phyloP scores from a whole-genome alignment of 495 filamentous ascomycete species.

The Alectoria sarmentosa region DNA sequence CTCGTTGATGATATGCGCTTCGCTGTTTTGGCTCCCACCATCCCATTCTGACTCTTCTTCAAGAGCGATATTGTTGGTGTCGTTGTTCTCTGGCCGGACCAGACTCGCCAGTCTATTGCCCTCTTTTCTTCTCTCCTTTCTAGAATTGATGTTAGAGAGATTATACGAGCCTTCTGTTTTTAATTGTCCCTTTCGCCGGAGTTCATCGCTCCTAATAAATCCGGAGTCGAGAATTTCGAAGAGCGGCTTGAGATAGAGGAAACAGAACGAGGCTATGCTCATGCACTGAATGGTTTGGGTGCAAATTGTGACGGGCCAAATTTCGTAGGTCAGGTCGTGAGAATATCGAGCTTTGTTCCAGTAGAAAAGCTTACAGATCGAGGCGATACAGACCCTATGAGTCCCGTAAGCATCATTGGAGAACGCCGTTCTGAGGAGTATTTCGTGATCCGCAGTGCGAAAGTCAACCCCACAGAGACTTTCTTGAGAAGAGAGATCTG shows the following conservation, averaged over 20 bases:
- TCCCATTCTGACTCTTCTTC: slow-evolving; percentile 8
- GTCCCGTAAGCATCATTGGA: neutral
- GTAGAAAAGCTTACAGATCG: slow-evolving; percentile 3
- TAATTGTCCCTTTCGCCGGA: slow-evolving; percentile 4
- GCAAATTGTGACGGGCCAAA: slow-evolving; percentile 12
- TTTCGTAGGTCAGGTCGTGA: neutral
- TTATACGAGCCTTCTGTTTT: neutral
- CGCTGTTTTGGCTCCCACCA: slow-evolving; percentile 14
- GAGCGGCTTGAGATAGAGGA: slow-evolving; percentile 6
- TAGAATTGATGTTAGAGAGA: neutral
- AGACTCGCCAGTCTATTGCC: neutral
- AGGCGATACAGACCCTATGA: slow-evolving; percentile 3
- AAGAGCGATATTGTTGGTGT: neutral
- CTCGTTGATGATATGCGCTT: slow-evolving; percentile 14
- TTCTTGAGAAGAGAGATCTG: slow-evolving; percentile 33
- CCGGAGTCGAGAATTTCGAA: slow-evolving; percentile 8
- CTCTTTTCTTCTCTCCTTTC: neutral
- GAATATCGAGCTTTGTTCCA: slow-evolving; percentile 1
- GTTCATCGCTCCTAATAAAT: slow-evolving; percentile 9
- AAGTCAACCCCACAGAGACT: slow-evolving; percentile 29
- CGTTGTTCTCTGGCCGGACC: neutral
- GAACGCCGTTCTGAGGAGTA: neutral
- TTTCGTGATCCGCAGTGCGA: slow-evolving; percentile 34
- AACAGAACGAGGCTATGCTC: slow-evolving; percentile 12
- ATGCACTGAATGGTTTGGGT: slow-evolving; percentile 12